Base-by-base conservation (phyloP, 139 green algal genomes). In the Chlorella sp. region DNA sequence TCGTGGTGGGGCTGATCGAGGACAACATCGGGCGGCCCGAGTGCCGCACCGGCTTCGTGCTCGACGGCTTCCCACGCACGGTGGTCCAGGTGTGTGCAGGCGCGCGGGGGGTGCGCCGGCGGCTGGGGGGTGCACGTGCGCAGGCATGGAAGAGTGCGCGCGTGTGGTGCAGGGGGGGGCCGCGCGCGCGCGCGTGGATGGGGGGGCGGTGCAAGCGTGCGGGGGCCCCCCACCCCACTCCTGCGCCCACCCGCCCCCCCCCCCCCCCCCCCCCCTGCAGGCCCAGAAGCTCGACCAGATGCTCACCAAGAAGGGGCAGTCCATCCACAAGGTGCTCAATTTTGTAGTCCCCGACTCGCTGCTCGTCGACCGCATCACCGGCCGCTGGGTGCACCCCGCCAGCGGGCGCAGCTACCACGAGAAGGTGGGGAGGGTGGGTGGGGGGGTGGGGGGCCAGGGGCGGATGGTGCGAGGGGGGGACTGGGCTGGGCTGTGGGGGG, bases 1-100 rank as follows among this genome's bases (percentile, higher is more conserved):
- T 99, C 42, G 96, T 99, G 45, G 90, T 99, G 31, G 94, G 95
- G 23, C 90, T 99, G 33, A 98, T 99, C 58, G 91, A 89, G 50
- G 95, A 99, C 45, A 84, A 89, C 51, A 90, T 94, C n/a, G 87
- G 93, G 70, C 77, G 72, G 63, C 88, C 95, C 1, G 94, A 98
- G 68, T 98, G 96, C 90, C 81, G 86, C 51, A 91, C 89, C 29
- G 96, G 96, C 27, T 99, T 99, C 83, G 97, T 99, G 64, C 83
- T 99, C 35, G 96, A 99, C 74, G 96, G 96, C 71, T 99, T 99
- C 86, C 95, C 95, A 0, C 88, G 93, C 50, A 97, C 88, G 4
- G 87, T 94, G 23, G 40, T 64, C 25, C 86, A 89, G 80, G 79
- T 77, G 45, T 1, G 56, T n/a, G n/a, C n/a, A n/a, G n/a, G n/a